Conservation (phyloP, 2,329 filamentous ascomycete species). For the Fusarium haematococcum region DNA sequence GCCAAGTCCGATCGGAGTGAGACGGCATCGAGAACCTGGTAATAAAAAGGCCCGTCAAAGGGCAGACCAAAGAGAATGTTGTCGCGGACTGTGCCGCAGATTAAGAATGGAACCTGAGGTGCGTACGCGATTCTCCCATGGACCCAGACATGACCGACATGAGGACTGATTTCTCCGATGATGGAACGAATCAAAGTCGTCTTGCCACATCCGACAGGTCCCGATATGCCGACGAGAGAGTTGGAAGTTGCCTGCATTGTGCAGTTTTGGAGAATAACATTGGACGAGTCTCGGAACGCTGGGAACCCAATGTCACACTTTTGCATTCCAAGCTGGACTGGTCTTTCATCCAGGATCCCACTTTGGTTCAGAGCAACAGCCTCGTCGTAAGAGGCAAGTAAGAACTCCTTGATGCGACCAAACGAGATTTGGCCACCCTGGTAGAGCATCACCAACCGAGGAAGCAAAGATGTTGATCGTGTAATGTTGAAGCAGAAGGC, state of each 20-base stretch:
- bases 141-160: neutral
- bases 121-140: neutral
- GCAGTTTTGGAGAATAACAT: neutral
- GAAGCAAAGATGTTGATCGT: neutral
- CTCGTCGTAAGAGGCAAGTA: neutral
- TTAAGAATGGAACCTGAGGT: neutral
- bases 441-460: neutral
- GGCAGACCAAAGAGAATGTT: neutral
- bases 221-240: neutral
- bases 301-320: neutral
- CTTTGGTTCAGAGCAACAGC: neutral
- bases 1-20: neutral
- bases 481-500: neutral
- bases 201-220: neutral
- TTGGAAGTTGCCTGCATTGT: neutral
- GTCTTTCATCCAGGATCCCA: neutral
- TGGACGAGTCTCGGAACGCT: neutral
- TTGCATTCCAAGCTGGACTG: neutral
- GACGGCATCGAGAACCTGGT: neutral
- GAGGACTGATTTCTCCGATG: neutral
- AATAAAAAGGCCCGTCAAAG: neutral
- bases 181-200: neutral
- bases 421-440: neutral
- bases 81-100: neutral
- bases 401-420: neutral